These are phyloP conservation scores for Didymella segeticola DNA, from an alignment of 2,329 filamentous ascomycete species.

Conservation along the genomic window DNA sequence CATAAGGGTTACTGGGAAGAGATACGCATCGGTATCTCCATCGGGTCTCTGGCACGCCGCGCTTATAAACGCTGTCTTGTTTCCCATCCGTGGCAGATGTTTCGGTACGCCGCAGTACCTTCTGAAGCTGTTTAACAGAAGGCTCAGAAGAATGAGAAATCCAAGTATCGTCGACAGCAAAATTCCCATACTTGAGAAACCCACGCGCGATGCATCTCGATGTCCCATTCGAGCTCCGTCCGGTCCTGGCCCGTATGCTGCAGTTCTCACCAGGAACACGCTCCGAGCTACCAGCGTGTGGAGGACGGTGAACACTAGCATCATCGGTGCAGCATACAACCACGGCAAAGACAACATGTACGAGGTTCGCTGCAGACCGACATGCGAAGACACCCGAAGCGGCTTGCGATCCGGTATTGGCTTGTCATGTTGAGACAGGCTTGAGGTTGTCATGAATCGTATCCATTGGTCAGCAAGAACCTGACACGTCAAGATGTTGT, in stretches of 20 bases:
- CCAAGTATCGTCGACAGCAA: background rate
- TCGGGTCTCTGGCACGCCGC: constrained; percentile 12
- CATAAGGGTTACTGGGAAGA: no score
- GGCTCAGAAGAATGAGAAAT: background rate
- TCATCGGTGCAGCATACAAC: constrained; percentile 1
- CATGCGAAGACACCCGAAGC: constrained; percentile 4
- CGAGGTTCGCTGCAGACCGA: constrained; percentile 6
- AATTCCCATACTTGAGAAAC: constrained; percentile 2
- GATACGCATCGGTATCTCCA: no score
- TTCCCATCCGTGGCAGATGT: constrained; percentile 4
- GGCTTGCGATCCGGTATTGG: constrained; percentile 3
- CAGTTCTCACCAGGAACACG: constrained; percentile 1
- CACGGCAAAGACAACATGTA: constrained; percentile 13
- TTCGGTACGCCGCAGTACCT: background rate
- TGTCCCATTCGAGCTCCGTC: background rate
- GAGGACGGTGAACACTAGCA: background rate
- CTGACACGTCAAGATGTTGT: constrained; percentile 56
- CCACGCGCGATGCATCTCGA: constrained; percentile 4
- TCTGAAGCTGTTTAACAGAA: constrained; percentile 3
- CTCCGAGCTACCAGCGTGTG: constrained; percentile 6
- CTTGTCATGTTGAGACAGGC: background rate
- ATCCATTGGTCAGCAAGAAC: constrained; percentile 57
- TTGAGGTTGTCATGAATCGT: constrained; percentile 27
- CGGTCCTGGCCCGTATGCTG: background rate
- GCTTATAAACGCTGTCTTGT: constrained; percentile 12